Base-by-base conservation (phyloP, 768 basidiomycete genomes). In the Coprinellus aureogranulatus region DNA sequence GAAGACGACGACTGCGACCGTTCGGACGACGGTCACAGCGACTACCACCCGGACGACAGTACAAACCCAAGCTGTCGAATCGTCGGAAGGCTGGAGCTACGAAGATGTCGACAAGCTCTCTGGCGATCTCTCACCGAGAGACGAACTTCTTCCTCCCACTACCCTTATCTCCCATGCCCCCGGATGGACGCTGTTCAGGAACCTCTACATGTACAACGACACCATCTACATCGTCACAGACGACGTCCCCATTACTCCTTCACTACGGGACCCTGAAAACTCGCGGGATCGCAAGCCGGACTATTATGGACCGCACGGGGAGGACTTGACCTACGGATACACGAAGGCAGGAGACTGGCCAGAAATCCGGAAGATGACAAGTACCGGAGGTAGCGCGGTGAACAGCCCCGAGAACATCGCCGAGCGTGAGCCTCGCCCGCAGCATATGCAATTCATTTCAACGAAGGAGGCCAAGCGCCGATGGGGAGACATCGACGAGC, bases 121-220 rank as follows among this genome's bases (percentile, higher is more conserved):
- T 2, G 22, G 50, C 25, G 57, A 47, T 30, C 9, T 8, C 26
- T 41, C 31, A 22, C n/a, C 41, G 26, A 18, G 56, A 1, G 55
- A 46, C 31, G 62, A 63, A 27, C 58, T 62, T 3, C 64, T 88
- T 2, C 84, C 84, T 0, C 72, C 77, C 46, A 89, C 88, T 0
- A 73, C 78, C 14, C 65, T 90, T 27, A 69, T 85, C 12, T 77
- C 82, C 23, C 89, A 90, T 55, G 86, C 85, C 4, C 86, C 86
- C 27, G 92, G 92, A 40, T 94, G 92, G 91, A 93, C 93, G 0
- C 72, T 93, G 30, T 92, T 91, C 70, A 80, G 81, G 26, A 86
- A 93, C 67, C 67, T 95, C 3, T 95, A 95, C 79, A 83, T 93
- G 84, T 82, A 86, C 47, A 89, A 92, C 61, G 90, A 89, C 8